Base-by-base conservation (phyloP, 1,139 yeast species). In the Yamadazyma siamensis region DNA sequence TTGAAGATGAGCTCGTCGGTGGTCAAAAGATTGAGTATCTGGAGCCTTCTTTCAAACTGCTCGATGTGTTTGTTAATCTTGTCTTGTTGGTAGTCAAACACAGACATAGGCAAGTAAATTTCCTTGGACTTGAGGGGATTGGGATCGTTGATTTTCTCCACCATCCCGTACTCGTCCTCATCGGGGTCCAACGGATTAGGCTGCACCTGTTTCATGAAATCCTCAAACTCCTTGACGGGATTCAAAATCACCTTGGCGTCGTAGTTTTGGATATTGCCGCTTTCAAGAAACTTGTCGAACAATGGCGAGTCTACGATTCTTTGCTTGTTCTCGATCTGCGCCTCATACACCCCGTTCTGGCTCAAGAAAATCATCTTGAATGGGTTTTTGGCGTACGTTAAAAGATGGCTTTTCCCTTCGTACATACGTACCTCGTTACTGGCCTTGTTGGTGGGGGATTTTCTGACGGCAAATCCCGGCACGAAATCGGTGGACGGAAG, bases 321-420 rank as follows among this genome's bases (percentile, higher is more conserved):
- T 25, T 34, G 28, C 21, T 43, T 43, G 2, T 40, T 33, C 26
- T 51, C 54, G 13, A 53, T 35, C 29, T 50, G 53, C 1, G 55
- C 57, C 39, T 59, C 64, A 35, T 54, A 59, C 15, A 59, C 58
- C 5, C 72, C 72, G 9, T 39, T 34, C 19, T 43, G 42, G 10
- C 72, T 59, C 33, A 71, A 50, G 34, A 72, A 71, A 11, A 71
- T 46, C 11, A 73, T 40, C 31, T 61, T 59, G 18, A 43, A 40
- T 1, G 80, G 80, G 5, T 61, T 47, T 2, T 71, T 68, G 1
- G 74, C 71, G 31, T 46, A 45, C 2, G 72, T 52, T 33, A 68
- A 59, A 25, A 74, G 46, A 43, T 59, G 62, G 2, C 76, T 59
- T 44, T 67, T 70, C 0, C 76, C 60, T 47, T 56, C 59, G 36